Evolutionary conservation across 768 basidiomycete species (phyloP).

Genomic region (Boletus tomentosulus): DNA sequence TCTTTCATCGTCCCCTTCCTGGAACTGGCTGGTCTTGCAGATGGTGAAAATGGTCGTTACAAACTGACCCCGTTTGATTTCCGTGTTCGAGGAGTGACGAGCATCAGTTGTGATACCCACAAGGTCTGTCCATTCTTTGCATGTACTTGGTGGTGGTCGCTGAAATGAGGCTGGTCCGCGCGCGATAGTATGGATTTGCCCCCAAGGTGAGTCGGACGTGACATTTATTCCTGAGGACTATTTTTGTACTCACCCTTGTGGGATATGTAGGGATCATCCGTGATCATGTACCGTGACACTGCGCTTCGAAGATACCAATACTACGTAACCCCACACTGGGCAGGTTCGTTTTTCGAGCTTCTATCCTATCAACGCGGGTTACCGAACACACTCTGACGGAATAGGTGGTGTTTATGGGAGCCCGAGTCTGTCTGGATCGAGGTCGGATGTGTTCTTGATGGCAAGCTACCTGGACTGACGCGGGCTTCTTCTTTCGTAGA

Average conservation of each 20-base stretch:
- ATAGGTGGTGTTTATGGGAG: slow-evolving; percentile 86
- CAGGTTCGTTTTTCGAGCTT: slow-evolving; percentile 41
- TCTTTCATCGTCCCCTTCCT: slow-evolving; percentile 94
- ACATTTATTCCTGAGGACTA: background rate
- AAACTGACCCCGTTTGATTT: slow-evolving; percentile 83
- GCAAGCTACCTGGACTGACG: background rate
- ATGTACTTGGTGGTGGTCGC: background rate
- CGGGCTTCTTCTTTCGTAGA: slow-evolving; percentile 33
- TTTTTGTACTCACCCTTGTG: background rate
- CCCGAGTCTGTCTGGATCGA: slow-evolving; percentile 84
- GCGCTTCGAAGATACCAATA: slow-evolving; percentile 80
- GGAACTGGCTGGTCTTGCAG: slow-evolving; percentile 67
- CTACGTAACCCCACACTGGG: slow-evolving; percentile 79
- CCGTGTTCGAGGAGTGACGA: slow-evolving; percentile 84
- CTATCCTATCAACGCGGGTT: background rate
- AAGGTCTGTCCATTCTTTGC: slow-evolving; percentile 47
- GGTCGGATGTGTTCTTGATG: slow-evolving; percentile 43
- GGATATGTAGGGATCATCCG: slow-evolving; percentile 71
- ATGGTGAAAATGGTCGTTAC: slow-evolving; percentile 49
- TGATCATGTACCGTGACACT: slow-evolving; percentile 88
- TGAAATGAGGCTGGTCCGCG: background rate
- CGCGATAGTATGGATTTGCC: slow-evolving; percentile 79
- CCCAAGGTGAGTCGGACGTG: slow-evolving; percentile 59
- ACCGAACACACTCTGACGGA: background rate
- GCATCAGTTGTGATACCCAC: slow-evolving; percentile 94